Base-by-base conservation (phyloP, 2,329 filamentous ascomycete genomes). In the Pezicula neosporulosa region DNA sequence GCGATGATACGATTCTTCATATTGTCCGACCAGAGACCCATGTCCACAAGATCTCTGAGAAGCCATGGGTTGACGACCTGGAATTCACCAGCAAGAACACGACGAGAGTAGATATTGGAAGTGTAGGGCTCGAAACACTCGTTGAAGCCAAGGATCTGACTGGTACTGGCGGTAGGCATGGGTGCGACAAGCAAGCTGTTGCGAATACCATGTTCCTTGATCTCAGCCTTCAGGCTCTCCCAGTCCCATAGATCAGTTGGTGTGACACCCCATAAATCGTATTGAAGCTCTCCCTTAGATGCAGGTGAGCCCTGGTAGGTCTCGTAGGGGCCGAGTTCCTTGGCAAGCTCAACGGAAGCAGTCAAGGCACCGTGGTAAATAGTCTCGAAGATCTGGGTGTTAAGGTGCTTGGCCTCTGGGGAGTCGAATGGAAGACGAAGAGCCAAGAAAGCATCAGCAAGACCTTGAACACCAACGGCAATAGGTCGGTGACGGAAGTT, bases 1-100 rank as follows among this genome's bases (percentile, higher is more conserved):
- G 94, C 88, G 66, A 99, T 99, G 80, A 99, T 99, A 64, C 94
- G 91, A 80, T 99, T 99, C 86, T 99, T 99, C 94, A 99, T 99
- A 77, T 91, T 90, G 74, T 99, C 93, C 44, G 93, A 97, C 94
- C 94, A 99, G 42, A 99, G 81, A 55, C 94, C 94, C 77, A 97
- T 89, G 68, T 99, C 94, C 61, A 99, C 94, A 28, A 99, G 85
- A 66, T 99, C 94, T 80, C 96, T 97, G 55, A 99, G 84, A 57
- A 99, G 76, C 94, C 94, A 99, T 48, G 94, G 94, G 78, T 99
- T 99, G 71, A 99, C 94, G 49, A 99, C 90, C 76, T 99, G 94
- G 85, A 99, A 99, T 72, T 99, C 94, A 64, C 94, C 94, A 61
- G 94, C 94, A 63, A 99, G 80, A 51, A 99, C 94, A 80, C 94